Evolutionary conservation across 257 asterid species (phyloP).

Genomic region (Echites panduratus): DNA sequence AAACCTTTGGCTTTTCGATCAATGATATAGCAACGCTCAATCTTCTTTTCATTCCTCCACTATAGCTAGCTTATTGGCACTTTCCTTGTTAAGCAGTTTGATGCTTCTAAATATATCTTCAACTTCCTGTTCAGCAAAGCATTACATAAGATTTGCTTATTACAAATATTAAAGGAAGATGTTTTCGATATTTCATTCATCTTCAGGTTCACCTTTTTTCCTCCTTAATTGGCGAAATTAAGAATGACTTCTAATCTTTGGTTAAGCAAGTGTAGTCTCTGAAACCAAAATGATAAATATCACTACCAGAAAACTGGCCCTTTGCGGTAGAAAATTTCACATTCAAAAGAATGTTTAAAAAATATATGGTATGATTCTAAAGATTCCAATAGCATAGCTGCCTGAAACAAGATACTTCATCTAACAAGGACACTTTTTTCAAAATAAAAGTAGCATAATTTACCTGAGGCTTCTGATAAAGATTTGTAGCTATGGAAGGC

Average conservation of each 20-base stretch:
- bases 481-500: too few species aligned
- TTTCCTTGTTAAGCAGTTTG: constrained; percentile 74
- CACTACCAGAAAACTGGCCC: too few species aligned
- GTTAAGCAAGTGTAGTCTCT: neutral
- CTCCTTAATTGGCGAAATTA: neutral
- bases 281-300: too few species aligned
- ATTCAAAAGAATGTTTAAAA: too few species aligned
- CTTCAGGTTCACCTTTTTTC: neutral
- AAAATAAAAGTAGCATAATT: too few species aligned
- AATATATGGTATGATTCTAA: too few species aligned
- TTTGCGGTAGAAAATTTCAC: too few species aligned
- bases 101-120: constrained; percentile 85
- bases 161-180: neutral
- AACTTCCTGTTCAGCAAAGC: constrained; percentile 55
- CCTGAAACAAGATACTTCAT: too few species aligned
- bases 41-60: constrained; percentile 99
- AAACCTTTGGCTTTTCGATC: constrained; percentile 89
- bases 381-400: too few species aligned
- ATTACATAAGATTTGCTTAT: neutral
- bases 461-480: too few species aligned
- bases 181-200: neutral
- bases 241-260: too few species aligned
- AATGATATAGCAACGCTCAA: constrained; percentile 94
- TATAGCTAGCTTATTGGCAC: constrained; percentile 79
- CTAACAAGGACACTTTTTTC: too few species aligned